Conservation (phyloP, 108 stramenopile genomes). For the Fistulifera solaris region DNA sequence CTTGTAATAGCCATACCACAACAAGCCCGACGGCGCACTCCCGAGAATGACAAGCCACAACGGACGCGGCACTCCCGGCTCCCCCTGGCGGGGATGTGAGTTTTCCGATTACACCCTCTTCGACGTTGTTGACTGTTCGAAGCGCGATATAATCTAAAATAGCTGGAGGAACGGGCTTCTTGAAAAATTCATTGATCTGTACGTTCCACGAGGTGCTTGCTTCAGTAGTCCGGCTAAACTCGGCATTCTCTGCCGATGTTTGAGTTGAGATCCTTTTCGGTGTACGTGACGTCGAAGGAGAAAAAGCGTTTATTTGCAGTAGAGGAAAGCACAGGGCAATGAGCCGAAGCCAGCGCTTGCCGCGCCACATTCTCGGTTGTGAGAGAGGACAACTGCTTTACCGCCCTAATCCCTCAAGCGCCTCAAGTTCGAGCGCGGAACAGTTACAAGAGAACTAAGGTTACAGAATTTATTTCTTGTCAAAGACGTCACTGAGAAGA, state of each 20-base stretch:
- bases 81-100: conserved; percentile 28
- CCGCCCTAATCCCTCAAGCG: no score
- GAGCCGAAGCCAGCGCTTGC: no score
- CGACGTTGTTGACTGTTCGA: conserved; percentile 5
- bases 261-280: no score
- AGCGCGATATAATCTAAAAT: conserved; percentile 10
- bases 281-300: no score
- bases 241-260: neutral
- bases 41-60: conserved; percentile 31
- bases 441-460: no score
- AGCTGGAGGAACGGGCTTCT: conserved; percentile 18
- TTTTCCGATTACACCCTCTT: conserved; percentile 16
- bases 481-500: no score
- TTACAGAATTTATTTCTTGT: no score
- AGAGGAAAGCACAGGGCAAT: no score
- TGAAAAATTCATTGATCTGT: conserved; percentile 34
- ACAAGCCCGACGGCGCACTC: conserved; percentile 26
- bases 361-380: no score
- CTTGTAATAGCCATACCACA: conserved; percentile 48
- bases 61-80: conserved; percentile 33
- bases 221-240: neutral
- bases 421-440: no score
- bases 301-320: no score
- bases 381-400: no score
- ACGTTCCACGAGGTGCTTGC: conserved; percentile 3